Conservation (phyloP, 2,329 filamentous ascomycete species). For the Aspergillus sergii region DNA sequence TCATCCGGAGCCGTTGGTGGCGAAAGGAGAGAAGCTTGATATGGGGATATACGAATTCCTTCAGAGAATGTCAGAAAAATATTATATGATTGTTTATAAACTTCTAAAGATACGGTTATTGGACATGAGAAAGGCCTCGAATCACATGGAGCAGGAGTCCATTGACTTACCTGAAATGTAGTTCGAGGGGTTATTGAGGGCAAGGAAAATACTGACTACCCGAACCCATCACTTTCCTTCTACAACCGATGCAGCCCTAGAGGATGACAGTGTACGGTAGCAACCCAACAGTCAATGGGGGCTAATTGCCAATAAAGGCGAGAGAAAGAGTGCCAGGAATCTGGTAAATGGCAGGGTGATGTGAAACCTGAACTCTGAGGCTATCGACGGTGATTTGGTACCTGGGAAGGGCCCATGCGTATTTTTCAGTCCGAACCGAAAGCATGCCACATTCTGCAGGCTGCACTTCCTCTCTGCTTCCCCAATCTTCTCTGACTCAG, state of each 20-base stretch:
- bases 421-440: slow-evolving; percentile 14
- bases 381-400: neutral
- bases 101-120: neutral
- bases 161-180: slow-evolving; percentile 16
- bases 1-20: slow-evolving; percentile 20
- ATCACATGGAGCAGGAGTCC: neutral
- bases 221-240: slow-evolving; percentile 4
- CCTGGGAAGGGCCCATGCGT: slow-evolving; percentile 9
- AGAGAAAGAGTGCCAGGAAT: neutral
- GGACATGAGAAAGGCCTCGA: neutral
- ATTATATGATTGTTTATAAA: neutral
- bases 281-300: neutral
- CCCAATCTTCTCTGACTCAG: neutral
- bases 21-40: slow-evolving; percentile 17
- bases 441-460: slow-evolving; percentile 7
- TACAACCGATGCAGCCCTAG: slow-evolving; percentile 1
- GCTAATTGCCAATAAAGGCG: neutral
- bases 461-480: neutral
- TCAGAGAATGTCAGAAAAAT: slow-evolving; percentile 15
- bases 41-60: slow-evolving; percentile 15
- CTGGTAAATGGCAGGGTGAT: neutral
- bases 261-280: neutral
- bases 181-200: slow-evolving; percentile 3
- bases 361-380: slow-evolving; percentile 1
- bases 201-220: slow-evolving; percentile 4